These are phyloP conservation scores for Pythium monospermum DNA, from an alignment of 352 stramenopile genomes.

Conservation along the genomic window DNA sequence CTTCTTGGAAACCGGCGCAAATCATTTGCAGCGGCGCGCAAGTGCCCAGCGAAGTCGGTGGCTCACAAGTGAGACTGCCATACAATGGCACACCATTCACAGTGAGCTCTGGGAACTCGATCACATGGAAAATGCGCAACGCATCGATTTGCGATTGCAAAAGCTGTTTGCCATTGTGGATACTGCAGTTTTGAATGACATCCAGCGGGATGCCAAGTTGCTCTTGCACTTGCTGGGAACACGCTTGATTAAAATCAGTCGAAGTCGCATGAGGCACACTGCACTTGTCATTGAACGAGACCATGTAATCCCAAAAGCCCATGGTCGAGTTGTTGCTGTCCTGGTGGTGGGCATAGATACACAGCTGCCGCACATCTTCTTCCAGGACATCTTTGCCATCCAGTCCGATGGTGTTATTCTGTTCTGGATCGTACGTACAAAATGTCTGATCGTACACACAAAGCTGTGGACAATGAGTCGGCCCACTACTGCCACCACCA, in stretches of 20 bases:
- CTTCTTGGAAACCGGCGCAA: constrained; percentile 21
- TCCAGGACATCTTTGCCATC: constrained; percentile 27
- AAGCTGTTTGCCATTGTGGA: constrained; percentile 4
- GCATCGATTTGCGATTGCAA: constrained; percentile 18
- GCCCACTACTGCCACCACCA: not conserved
- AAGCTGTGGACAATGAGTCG: constrained; percentile 16
- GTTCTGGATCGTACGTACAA: constrained; percentile 33
- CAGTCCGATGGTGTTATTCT: constrained; percentile 21
- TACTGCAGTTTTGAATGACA: constrained; percentile 10
- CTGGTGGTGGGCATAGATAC: constrained; percentile 15
- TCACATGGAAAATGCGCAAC: constrained; percentile 18
- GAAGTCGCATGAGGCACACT: constrained; percentile 10
- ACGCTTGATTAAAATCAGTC: constrained; percentile 10
- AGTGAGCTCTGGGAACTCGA: constrained; percentile 23
- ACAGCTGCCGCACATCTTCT: constrained; percentile 26
- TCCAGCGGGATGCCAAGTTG: constrained; percentile 5
- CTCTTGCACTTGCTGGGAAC: constrained; percentile 7
- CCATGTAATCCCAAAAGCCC: constrained; percentile 26
- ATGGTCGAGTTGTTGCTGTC: constrained; percentile 14
- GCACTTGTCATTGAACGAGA: constrained; percentile 19
- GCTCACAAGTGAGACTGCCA: constrained; percentile 13
- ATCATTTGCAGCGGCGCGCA: constrained; percentile 24
- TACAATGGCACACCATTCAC: constrained; percentile 26
- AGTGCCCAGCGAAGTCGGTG: constrained; percentile 18
- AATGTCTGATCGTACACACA: constrained; percentile 22